Evolutionary conservation across 2,329 filamentous ascomycete species (phyloP), one percentile per base, ranked within the genome.

Genomic region (Thermomyces lanuginosus): DNA sequence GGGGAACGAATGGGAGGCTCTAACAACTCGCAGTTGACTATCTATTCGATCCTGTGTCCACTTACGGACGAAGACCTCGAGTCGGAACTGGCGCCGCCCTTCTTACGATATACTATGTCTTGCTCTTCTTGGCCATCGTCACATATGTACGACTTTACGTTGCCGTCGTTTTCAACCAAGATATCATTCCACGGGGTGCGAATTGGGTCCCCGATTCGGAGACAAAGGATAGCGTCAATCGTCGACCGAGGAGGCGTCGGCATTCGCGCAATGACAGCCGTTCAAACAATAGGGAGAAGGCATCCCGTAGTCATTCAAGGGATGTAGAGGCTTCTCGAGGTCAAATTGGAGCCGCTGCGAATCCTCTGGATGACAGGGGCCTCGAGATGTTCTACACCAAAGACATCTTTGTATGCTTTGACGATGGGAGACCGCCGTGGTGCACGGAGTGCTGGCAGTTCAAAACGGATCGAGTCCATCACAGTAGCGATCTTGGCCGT

Each of bases 401-500:
- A 46, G 75, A 92, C 39, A 69, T 80, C 2, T 95, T 91, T 47
- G 65, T 82, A 2, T 93, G 81, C 52, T 76, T 91, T 42, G 60
- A 63, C 8, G 78, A 89, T 40, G 89, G 89, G 0, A 63, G 75
- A n/a, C 86, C 86, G 0, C 69, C 72, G 16, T 95, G 81, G 72
- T 98, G 86, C 54, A 74, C 73, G 3, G 67, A 70, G 27, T 98
- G 86, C 48, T 69, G 69, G 30, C 80, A 76, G 37, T 92, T 79
- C 71, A 95, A 93, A 51, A 73, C 78, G 0, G 86, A 93, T 44
- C 68, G 86, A 3, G 69, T 77, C 2, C 83, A 92, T 47, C 86
- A 95, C 51, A 91, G 78, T 44, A 74, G 74, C 27, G 80, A 92
- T 45, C 60, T 89, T 8, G 71, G 71, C 26, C 66, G 82, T 22